Evolutionary conservation across 179 eudicot species (phyloP), one percentile per base, ranked within the genome.

Genomic region (Vitellaria paradoxa): DNA sequence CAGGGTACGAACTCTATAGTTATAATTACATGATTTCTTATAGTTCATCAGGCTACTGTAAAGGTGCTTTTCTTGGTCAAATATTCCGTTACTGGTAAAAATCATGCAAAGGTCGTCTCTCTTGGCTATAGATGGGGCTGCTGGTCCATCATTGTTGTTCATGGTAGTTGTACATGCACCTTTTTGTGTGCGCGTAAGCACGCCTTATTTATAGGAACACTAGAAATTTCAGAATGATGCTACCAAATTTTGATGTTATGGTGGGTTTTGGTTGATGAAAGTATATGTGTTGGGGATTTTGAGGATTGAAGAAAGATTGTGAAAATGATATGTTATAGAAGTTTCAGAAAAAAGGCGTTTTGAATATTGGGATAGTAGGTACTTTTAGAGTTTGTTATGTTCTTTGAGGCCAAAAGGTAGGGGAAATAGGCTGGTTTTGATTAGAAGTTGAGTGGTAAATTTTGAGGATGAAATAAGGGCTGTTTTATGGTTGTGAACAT

Each of bases 1-100:
- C 85, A 12, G 95, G 99, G 99, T 95, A 93, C 76, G 88, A 53
- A 52, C 30, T 81, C n/a, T 56, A 70, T 13, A 55, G 37, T 37
- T 49, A 9, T 18, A 56, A 21, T 57, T 12, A 15, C 5, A 2
- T 23, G 26, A 14, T 26, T 15, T 42, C 0, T 46, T 46, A 37
- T 65, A 23, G 46, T 61, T 60, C 8, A 46, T 45, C 37, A 0
- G 46, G 55, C 42, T 21, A 57, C 50, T 0, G 21, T 50, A 70
- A 55, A 62, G 50, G 37, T 78, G 60, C 47, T 26, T 46, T 49
- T 40, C 7, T 61, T 78, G 40, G 71, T 30, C 49, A 45, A 60
- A 21, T 21, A 26, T 46, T 46, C 70, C 9, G 70, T 46, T 30
- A 9, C 56, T 72, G 20, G 23, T 40, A 56, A 14, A 72, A 56